Evolutionary conservation across 768 basidiomycete species (phyloP).

Genomic region (Antrodiella citrinella): DNA sequence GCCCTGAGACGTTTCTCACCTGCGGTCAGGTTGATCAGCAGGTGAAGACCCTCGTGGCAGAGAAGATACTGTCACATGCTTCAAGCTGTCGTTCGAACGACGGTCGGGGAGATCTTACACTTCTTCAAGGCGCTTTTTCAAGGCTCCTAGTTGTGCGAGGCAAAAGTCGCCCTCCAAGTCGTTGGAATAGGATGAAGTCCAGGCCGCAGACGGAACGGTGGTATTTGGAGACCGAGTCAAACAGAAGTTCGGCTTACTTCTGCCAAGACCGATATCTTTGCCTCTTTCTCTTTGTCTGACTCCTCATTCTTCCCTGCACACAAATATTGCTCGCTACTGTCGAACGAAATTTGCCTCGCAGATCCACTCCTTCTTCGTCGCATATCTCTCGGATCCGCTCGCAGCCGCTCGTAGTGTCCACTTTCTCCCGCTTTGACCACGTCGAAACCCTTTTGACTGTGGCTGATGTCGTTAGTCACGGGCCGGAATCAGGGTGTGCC

Average conservation of each 20-base stretch:
- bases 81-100: neutral
- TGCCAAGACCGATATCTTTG: neutral
- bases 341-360: neutral
- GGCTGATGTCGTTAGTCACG: neutral
- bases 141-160: neutral
- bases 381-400: neutral
- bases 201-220: neutral
- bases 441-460: neutral
- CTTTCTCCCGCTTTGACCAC: neutral
- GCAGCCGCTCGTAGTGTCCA: neutral
- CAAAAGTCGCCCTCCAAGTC: neutral
- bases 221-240: neutral
- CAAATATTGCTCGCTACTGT: neutral
- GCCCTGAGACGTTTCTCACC: neutral
- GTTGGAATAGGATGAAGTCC: neutral
- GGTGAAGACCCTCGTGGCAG: neutral
- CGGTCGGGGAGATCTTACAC: neutral
- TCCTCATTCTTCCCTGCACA: neutral
- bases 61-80: neutral
- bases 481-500: neutral
- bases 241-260: neutral
- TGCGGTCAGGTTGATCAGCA: neutral
- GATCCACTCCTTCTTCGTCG: neutral
- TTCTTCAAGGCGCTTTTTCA: neutral
- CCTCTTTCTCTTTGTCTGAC: too few species aligned